phyloP scores from a whole-genome alignment of 768 basidiomycete species.

The Suillus tomentosus region DNA sequence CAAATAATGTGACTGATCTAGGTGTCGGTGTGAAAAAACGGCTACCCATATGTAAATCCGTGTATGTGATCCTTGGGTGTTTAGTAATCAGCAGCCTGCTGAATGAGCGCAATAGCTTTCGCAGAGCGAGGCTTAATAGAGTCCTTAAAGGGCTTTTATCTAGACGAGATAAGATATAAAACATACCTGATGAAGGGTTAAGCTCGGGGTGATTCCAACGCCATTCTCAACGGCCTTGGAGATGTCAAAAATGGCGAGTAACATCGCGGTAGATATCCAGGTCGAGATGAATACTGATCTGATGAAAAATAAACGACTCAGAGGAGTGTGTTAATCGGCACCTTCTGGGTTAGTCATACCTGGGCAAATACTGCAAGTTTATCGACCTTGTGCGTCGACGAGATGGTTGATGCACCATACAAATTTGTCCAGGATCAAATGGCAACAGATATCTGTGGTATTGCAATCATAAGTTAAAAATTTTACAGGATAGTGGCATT shows the following conservation, averaged over 20 bases:
- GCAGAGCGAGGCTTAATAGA: slow-evolving; percentile 44
- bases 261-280: slow-evolving; percentile 38
- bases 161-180: no score
- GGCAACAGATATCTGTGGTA: no score
- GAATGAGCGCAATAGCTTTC: slow-evolving; percentile 48
- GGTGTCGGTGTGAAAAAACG: no score
- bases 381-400: no score
- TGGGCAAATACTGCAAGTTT: slow-evolving; percentile 27
- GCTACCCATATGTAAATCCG: no score
- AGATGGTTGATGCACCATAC: slow-evolving; percentile 20
- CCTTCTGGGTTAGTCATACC: slow-evolving; percentile 17
- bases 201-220: slow-evolving; percentile 46
- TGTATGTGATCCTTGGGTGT: no score
- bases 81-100: slow-evolving; percentile 32
- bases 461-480: no score
- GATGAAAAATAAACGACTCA: neutral
- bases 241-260: slow-evolving; percentile 47
- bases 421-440: slow-evolving; percentile 46
- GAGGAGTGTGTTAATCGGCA: slow-evolving; percentile 19
- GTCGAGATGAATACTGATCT: slow-evolving; percentile 46
- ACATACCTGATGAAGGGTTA: slow-evolving; percentile 47
- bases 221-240: slow-evolving; percentile 40
- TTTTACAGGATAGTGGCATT: no score
- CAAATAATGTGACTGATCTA: no score
- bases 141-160: slow-evolving; percentile 42